Evolutionary conservation across 106 monocot genomes (phyloP).

Genomic region (Acorus gramineus): DNA sequence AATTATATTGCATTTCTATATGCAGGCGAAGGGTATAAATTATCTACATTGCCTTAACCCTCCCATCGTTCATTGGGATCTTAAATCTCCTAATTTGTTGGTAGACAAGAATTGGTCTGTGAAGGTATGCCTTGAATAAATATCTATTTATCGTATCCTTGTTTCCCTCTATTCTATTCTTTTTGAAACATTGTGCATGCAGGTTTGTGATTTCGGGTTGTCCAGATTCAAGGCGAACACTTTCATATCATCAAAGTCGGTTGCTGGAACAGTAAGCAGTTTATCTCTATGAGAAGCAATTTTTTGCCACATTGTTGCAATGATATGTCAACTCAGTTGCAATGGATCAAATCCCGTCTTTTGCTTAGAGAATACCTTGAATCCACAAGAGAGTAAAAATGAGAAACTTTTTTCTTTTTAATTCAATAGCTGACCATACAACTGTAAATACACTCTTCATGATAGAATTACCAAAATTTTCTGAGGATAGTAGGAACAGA

Average conservation of each 20-base stretch:
- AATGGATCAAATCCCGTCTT: too few species aligned
- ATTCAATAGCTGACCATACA: too few species aligned
- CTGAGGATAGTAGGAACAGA: too few species aligned
- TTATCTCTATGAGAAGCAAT: not conserved
- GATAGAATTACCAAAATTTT: too few species aligned
- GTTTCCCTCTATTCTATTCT: not conserved
- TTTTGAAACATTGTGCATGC: not conserved
- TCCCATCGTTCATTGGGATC: slow-evolving; percentile 74
- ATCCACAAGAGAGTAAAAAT: too few species aligned
- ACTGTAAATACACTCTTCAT: too few species aligned
- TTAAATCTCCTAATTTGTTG: slow-evolving; percentile 78
- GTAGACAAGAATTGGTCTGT: slow-evolving; percentile 82
- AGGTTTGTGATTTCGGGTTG: slow-evolving; percentile 86
- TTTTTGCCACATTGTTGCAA: too few species aligned
- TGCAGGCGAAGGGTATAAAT: slow-evolving; percentile 72
- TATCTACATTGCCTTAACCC: slow-evolving; percentile 83
- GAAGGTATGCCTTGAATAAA: slow-evolving; percentile 34
- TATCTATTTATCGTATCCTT: not conserved
- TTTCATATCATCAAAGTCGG: slow-evolving; percentile 69
- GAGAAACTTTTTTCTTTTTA: too few species aligned
- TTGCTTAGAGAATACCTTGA: too few species aligned
- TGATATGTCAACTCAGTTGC: too few species aligned
- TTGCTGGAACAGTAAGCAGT: slow-evolving; percentile 64
- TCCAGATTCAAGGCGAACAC: slow-evolving; percentile 81
- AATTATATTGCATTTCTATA: not conserved